phyloP scores from a whole-genome alignment of 2,329 filamentous ascomycete genomes.

The Aspergillus uvarum region DNA sequence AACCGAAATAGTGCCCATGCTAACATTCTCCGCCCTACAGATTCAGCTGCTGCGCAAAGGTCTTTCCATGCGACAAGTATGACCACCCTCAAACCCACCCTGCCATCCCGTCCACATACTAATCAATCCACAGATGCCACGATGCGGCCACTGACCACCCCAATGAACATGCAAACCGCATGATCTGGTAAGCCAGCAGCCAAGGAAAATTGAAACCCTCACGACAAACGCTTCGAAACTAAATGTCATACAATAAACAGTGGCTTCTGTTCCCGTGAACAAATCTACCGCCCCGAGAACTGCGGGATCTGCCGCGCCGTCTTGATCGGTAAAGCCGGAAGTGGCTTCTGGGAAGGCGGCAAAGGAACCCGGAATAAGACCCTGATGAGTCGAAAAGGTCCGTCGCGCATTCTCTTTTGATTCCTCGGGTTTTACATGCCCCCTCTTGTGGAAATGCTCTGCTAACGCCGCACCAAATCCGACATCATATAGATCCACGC shows the following conservation, averaged over 20 bases:
- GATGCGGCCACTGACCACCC: conserved; percentile 69
- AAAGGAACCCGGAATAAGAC: conserved; percentile 72
- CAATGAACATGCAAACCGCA: conserved; percentile 78
- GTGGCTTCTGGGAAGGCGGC: conserved; percentile 84
- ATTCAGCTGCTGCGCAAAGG: conserved; percentile 58
- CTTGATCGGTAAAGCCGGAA: conserved; percentile 65
- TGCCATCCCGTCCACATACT: neutral
- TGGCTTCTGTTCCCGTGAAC: conserved; percentile 76
- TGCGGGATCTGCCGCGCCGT: conserved; percentile 71
- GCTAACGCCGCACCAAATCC: conserved; percentile 6
- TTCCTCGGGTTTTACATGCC: neutral
- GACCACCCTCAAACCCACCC: conserved; percentile 13
- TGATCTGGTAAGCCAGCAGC: conserved; percentile 62
- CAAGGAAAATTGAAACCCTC: too few species aligned
- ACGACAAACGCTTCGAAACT: neutral
- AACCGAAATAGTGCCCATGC: neutral
- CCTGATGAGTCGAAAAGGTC: conserved; percentile 69
- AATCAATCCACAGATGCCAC: conserved; percentile 60
- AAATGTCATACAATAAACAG: conserved; percentile 20
- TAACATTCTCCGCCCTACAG: conserved; percentile 29
- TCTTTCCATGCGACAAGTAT: conserved; percentile 58
- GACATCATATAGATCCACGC: conserved; percentile 56
- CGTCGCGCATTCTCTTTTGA: conserved; percentile 5
- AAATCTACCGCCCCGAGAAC: conserved; percentile 73
- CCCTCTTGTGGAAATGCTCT: neutral